Conservation (phyloP, 2,329 filamentous ascomycete species). For the Coniochaeta hoffmannii region DNA sequence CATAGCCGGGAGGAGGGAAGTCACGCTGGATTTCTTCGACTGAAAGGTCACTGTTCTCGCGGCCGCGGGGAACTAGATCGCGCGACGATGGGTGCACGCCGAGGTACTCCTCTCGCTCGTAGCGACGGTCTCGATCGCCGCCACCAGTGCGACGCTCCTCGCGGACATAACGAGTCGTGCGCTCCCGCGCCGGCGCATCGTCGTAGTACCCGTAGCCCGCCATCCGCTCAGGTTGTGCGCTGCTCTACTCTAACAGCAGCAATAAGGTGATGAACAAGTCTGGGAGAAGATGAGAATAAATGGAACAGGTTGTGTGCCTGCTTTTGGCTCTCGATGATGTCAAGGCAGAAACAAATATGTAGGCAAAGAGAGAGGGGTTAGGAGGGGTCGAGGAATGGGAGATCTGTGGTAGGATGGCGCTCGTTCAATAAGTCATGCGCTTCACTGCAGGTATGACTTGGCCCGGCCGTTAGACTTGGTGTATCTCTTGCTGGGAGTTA, state of each 20-base stretch:
- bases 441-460: background rate
- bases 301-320: background rate
- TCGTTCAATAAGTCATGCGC: background rate
- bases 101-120: conserved; percentile 45
- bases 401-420: background rate
- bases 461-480: background rate
- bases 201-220: conserved; percentile 40
- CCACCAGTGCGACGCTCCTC: conserved; percentile 36
- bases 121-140: conserved; percentile 44
- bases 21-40: conserved; percentile 80
- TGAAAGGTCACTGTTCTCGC: conserved; percentile 67
- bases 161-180: conserved; percentile 42
- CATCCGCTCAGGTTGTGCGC: conserved; percentile 20
- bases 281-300: background rate
- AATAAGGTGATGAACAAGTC: background rate
- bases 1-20: conserved; percentile 65
- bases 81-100: conserved; percentile 30
- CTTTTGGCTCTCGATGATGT: background rate
- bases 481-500: background rate
- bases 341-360: background rate
- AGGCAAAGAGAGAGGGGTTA: background rate
- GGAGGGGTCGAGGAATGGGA: conserved; percentile 1
- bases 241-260: background rate
- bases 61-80: conserved; percentile 49
- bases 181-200: conserved; percentile 35